These are phyloP conservation scores for Penicillium maclennaniae DNA, from an alignment of 495 filamentous ascomycete species.

Conservation along the genomic window DNA sequence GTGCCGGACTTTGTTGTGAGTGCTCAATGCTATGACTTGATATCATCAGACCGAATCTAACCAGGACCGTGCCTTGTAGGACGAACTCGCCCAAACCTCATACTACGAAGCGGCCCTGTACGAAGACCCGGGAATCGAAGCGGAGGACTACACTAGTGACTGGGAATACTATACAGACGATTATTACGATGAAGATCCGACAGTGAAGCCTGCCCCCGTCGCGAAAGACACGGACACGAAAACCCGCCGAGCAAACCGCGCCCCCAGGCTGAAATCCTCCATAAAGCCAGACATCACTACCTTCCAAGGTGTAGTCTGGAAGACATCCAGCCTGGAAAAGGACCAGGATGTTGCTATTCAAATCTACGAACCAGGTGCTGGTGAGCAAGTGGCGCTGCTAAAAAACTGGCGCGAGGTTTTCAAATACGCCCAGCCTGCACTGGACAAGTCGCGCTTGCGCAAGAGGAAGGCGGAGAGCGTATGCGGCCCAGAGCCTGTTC, in stretches of 20 bases:
- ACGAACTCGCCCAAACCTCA: slow-evolving; percentile 45
- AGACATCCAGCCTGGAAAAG: slow-evolving; percentile 17
- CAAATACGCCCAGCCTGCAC: slow-evolving; percentile 33
- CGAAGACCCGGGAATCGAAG: slow-evolving; percentile 41
- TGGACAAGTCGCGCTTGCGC: slow-evolving; percentile 25
- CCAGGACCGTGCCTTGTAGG: slow-evolving; percentile 21
- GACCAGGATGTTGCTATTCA: slow-evolving; percentile 28
- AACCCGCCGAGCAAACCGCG: slow-evolving; percentile 8
- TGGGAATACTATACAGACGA: slow-evolving; percentile 51
- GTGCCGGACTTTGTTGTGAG: slow-evolving; percentile 42
- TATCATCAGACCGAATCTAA: background rate
- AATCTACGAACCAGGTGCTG: slow-evolving; percentile 36
- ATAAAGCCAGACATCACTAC: slow-evolving; percentile 22
- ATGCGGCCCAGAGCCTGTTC: background rate
- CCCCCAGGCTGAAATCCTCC: slow-evolving; percentile 5
- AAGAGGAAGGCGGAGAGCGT: slow-evolving; percentile 6
- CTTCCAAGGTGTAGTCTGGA: slow-evolving; percentile 44
- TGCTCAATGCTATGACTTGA: background rate
- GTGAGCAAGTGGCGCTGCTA: slow-evolving; percentile 44
- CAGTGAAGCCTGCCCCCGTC: slow-evolving; percentile 13
- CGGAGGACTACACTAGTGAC: slow-evolving; percentile 44
- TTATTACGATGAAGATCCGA: slow-evolving; percentile 48
- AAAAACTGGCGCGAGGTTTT: slow-evolving; percentile 53
- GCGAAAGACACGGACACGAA: slow-evolving; percentile 13
- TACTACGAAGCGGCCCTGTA: slow-evolving; percentile 40